Conservation (phyloP, 2,329 filamentous ascomycete species). For the Beauveria sp. region DNA sequence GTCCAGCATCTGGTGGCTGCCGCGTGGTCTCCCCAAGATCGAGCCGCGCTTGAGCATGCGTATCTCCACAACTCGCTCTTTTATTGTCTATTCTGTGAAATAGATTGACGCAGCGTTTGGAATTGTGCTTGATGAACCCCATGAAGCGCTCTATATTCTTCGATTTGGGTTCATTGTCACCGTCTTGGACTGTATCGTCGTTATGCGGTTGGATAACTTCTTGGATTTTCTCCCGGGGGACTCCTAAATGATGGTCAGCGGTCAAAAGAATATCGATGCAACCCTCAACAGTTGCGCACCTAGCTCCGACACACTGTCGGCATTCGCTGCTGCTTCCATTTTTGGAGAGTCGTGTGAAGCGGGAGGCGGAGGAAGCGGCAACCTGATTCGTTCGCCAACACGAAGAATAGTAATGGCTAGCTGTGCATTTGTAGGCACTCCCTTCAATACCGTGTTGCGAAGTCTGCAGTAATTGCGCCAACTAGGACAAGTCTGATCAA, state of each 20-base stretch:
- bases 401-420: conserved; percentile 76
- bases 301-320: background rate
- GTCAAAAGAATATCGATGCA: background rate
- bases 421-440: conserved; percentile 80
- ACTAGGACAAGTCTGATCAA: conserved; percentile 56
- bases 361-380: conserved; percentile 60
- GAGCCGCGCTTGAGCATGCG: conserved; percentile 60
- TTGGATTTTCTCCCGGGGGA: background rate
- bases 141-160: conserved; percentile 13
- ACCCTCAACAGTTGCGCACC: background rate
- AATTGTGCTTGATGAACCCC: background rate
- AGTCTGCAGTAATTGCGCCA: conserved; percentile 74
- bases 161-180: conserved; percentile 43
- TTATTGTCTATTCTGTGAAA: conserved; percentile 59
- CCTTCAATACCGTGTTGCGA: conserved; percentile 68
- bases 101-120: conserved; percentile 48
- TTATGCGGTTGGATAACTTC: background rate
- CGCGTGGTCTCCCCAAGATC: conserved; percentile 51
- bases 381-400: conserved; percentile 72
- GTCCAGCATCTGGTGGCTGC: conserved; percentile 47
- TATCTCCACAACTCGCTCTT: conserved; percentile 40
- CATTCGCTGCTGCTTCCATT: too few species aligned
- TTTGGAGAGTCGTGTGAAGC: conserved; percentile 20
- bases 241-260: background rate
- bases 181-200: background rate